Evolutionary conservation across 257 asterid genomes (phyloP).

Genomic region (Penstemon newberryi): DNA sequence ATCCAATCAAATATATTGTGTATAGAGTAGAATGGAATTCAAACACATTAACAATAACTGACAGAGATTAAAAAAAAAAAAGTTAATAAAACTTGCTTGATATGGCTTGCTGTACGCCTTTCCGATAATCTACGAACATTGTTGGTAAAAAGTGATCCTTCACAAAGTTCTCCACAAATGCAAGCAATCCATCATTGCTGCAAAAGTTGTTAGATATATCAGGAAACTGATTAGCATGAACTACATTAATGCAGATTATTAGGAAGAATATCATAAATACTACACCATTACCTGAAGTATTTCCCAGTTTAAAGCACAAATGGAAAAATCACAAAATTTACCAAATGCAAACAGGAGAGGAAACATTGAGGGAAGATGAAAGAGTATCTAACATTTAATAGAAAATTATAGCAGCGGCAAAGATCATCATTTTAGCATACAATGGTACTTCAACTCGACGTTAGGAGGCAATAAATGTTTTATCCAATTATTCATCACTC

Average conservation of each 20-base stretch:
- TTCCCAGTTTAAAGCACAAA: conserved; percentile 12
- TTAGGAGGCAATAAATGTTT: background rate
- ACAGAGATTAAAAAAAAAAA: conserved; percentile 20
- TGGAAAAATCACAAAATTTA: conserved; percentile 20
- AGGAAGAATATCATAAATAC: conserved; percentile 21
- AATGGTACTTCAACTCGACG: conserved; percentile 5
- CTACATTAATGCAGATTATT: conserved; percentile 21
- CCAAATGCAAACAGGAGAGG: conserved; percentile 1
- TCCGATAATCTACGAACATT: conserved; percentile 97
- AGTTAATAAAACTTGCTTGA: conserved; percentile 74
- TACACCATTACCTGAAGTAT: conserved; percentile 17
- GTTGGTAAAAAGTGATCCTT: conserved; percentile 98
- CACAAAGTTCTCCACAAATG: conserved; percentile 94
- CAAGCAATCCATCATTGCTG: conserved; percentile 96
- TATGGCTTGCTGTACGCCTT: conserved; percentile 97
- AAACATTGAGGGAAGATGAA: conserved; percentile 18
- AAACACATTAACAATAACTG: conserved; percentile 25
- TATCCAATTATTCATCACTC: conserved; percentile 13
- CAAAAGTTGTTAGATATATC: conserved; percentile 30
- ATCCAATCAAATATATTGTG: background rate
- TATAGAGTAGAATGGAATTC: conserved; percentile 26
- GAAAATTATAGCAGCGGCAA: conserved; percentile 3
- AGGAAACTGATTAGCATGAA: conserved; percentile 31
- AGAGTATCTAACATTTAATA: conserved; percentile 12
- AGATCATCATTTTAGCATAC: conserved; percentile 8